Base-by-base conservation (phyloP, 2,329 filamentous ascomycete genomes). In the Bertia moriformis region DNA sequence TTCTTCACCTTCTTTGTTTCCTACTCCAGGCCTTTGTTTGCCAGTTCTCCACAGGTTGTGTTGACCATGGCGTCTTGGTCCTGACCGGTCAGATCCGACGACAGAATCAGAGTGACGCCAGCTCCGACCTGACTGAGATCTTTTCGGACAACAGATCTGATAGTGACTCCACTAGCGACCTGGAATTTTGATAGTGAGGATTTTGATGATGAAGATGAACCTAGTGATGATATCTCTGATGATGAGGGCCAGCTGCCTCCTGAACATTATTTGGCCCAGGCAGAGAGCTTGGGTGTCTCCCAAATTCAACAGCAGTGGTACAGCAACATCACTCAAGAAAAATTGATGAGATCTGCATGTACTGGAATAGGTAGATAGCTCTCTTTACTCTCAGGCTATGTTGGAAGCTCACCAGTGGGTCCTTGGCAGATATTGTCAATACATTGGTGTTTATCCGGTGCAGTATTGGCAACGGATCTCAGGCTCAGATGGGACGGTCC, bases 81-180 rank as follows among this genome's bases (percentile, higher is more conserved):
- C n/a, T n/a, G n/a, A n/a, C 24, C 24, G 24, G n/a, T 29, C 24
- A n/a, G 24, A n/a, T 29, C 24, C 24, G 24, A 29, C n/a, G 24
- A n/a, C n/a, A n/a, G n/a, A n/a, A 29, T 29, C 10, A 29, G 10
- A 29, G 24, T n/a, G 24, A n/a, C 24, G n/a, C n/a, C 10, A 29
- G 24, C 24, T 10, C 10, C 24, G 24, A 29, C 24, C 10, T 29
- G 10, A 10, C 24, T 10, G 24, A n/a, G 10, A n/a, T 29, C 24
- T 29, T 29, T n/a, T 29, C 24, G 39, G 37, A 48, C 38, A 39
- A 41, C 22, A 37, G 37, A n/a, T 46, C 44, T 39, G 40, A 45
- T 22, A 44, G 37, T 37, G 41, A 19, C 37, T 41, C 27, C 15
- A 39, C 44, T 14, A 48, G 45, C 39, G 43, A 45, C 27, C 40